Evolutionary conservation across 176 grass and related monocot species (phyloP).

Genomic region (Coix lacrymajobi): DNA sequence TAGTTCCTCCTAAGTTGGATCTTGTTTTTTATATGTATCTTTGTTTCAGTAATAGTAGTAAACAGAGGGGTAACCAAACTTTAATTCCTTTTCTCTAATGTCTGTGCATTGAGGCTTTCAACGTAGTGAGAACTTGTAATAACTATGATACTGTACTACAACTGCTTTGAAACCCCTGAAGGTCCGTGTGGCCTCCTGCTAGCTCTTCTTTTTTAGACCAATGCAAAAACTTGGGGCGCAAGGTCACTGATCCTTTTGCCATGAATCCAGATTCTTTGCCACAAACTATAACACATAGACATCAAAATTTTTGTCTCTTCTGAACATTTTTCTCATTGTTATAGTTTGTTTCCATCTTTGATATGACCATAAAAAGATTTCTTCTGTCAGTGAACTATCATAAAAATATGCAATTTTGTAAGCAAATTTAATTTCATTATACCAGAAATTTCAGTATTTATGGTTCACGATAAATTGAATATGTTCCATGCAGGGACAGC

Average conservation of each 20-base stretch:
- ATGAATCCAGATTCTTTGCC: background rate
- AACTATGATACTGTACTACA: background rate
- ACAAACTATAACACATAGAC: background rate
- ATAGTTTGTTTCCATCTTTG: background rate
- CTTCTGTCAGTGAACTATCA: background rate
- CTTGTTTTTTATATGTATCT: background rate
- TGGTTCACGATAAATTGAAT: background rate
- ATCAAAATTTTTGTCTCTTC: background rate
- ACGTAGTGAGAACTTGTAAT: background rate
- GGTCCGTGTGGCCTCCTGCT: background rate
- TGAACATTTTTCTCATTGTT: background rate
- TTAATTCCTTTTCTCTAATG: background rate
- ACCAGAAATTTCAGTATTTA: background rate
- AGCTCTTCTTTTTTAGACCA: no score
- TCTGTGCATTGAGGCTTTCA: background rate
- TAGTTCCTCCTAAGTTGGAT: background rate
- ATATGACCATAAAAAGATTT: background rate
- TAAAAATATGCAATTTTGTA: background rate
- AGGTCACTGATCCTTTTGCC: no score
- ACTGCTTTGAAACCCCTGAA: background rate
- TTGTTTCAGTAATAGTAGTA: background rate
- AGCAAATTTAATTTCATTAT: background rate
- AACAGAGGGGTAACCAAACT: background rate
- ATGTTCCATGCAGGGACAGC: background rate
- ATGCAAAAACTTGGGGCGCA: no score